These are phyloP conservation scores for Phaeosphaeria sp. DNA, from an alignment of 2,329 filamentous ascomycete genomes.

Conservation along the genomic window DNA sequence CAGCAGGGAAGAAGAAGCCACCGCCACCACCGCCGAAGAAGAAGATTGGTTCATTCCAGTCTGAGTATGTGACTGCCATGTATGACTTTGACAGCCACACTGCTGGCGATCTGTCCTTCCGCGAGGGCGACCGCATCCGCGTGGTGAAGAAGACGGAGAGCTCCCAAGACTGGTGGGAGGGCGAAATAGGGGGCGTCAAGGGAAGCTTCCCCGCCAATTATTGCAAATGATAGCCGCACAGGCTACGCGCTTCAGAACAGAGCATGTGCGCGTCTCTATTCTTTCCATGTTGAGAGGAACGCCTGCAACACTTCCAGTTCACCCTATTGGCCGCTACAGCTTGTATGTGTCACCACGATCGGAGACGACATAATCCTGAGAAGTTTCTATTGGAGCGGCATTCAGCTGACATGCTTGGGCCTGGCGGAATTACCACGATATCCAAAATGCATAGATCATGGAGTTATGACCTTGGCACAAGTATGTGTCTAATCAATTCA, in stretches of 20 bases:
- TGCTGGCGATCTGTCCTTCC: slow-evolving; percentile 74
- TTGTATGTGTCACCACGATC: background rate
- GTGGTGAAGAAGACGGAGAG: slow-evolving; percentile 80
- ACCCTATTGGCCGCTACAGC: too few species aligned
- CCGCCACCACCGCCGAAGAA: slow-evolving; percentile 74
- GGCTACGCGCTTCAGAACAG: background rate
- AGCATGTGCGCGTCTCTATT: background rate
- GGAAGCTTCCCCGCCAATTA: slow-evolving; percentile 88
- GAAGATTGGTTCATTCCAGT: slow-evolving; percentile 57
- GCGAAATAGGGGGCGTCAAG: slow-evolving; percentile 71
- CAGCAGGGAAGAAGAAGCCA: slow-evolving; percentile 72
- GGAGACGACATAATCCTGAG: background rate
- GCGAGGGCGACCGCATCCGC: slow-evolving; percentile 77
- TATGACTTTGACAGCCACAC: slow-evolving; percentile 78
- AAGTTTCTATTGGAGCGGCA: background rate
- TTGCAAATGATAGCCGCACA: slow-evolving; percentile 55
- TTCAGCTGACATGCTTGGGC: background rate
- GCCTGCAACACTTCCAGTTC: background rate
- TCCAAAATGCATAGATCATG: background rate
- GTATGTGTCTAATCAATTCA: background rate
- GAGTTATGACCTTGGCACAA: background rate
- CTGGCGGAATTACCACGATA: background rate
- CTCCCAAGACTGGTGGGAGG: slow-evolving; percentile 88
- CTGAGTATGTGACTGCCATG: slow-evolving; percentile 72
- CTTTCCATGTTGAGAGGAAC: background rate